Evolutionary conservation across 2,329 filamentous ascomycete genomes (phyloP).

Genomic region (Trichoderma endophyticum): DNA sequence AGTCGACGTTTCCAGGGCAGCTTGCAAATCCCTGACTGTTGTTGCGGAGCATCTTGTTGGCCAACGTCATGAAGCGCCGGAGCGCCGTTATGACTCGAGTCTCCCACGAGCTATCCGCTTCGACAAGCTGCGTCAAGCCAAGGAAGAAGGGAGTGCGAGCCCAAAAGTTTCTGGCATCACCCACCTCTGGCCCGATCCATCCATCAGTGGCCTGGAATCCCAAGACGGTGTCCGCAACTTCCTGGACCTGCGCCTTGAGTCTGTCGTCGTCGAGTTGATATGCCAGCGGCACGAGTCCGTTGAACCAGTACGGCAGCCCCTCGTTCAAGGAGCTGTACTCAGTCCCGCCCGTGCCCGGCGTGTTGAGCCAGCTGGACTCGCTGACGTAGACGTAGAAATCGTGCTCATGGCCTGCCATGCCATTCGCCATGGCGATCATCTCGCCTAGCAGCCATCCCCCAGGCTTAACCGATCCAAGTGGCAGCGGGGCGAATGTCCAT

Average conservation of each 20-base stretch:
- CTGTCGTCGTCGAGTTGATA: conserved; percentile 44
- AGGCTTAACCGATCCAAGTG: conserved; percentile 49
- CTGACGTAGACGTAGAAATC: conserved; percentile 55
- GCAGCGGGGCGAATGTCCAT: conserved; percentile 30
- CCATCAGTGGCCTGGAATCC: conserved; percentile 44
- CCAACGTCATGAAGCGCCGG: conserved; percentile 37
- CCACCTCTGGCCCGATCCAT: conserved; percentile 47
- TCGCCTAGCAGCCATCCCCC: conserved; percentile 52
- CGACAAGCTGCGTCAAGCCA: conserved; percentile 33
- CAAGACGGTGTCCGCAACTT: conserved; percentile 42
- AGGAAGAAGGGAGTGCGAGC: conserved; percentile 32
- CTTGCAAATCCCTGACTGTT: conserved; percentile 50
- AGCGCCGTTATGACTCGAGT: conserved; percentile 22
- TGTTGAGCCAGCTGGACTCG: conserved; percentile 45
- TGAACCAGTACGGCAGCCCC: conserved; percentile 59
- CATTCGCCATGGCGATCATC: conserved; percentile 46
- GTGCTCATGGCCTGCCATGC: conserved; percentile 49
- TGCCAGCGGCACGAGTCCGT: conserved; percentile 55
- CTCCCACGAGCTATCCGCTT: conserved; percentile 29
- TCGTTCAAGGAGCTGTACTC: conserved; percentile 58
- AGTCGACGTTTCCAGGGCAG: conserved; percentile 38
- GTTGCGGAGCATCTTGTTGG: conserved; percentile 53
- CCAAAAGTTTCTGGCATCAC: conserved; percentile 31
- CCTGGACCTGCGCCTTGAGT: conserved; percentile 41
- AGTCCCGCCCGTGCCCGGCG: conserved; percentile 35